Base-by-base conservation (phyloP, 2,329 filamentous ascomycete genomes). In the Annulohypoxylon truncatum region DNA sequence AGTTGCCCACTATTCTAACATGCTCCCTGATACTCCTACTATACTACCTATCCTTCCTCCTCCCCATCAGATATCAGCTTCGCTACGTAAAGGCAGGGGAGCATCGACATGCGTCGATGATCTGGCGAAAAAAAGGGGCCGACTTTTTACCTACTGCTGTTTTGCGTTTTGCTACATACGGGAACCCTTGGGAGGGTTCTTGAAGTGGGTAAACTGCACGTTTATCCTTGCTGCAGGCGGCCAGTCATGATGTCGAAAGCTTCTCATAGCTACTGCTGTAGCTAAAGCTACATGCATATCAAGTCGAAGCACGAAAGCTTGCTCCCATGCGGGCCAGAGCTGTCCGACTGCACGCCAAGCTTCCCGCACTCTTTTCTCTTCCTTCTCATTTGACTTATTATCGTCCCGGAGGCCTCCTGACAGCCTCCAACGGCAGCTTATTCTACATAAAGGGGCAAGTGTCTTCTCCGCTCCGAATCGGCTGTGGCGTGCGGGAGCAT, bases 271-370 rank as follows among this genome's bases (percentile, higher is more conserved):
- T 61, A 38, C 31, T 24, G 46, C 47, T 51, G 38, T 47, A 57
- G 64, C 61, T 66, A 65, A 50, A 70, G 55, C 65, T 70, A 61
- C 54, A 28, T 65, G 58, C 66, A 62, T 68, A 67, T 63, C 51
- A 47, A 63, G 57, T 61, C 33, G 52, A 69, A 61, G 54, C 55
- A 70, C 54, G 61, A 65, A 59, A 69, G 60, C 55, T 55, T 52
- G 61, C 38, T 60, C 33, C 35, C 38, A 65, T 65, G 67, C 59
- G 38, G 67, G 50, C 28, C 35, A 54, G 65, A 66, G 59, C 61
- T 62, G 18, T 65, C 63, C 55, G 48, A 62, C 46, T 47, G 61
- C 58, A 29, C 55, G 64, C 67, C 64, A 69, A 67, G 61, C 44
- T 57, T 62, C 54, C 50, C 53, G 60, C 50, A 47, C 50, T 46